phyloP scores from a whole-genome alignment of 345 rosid genomes.

The Populus ilicifolia region DNA sequence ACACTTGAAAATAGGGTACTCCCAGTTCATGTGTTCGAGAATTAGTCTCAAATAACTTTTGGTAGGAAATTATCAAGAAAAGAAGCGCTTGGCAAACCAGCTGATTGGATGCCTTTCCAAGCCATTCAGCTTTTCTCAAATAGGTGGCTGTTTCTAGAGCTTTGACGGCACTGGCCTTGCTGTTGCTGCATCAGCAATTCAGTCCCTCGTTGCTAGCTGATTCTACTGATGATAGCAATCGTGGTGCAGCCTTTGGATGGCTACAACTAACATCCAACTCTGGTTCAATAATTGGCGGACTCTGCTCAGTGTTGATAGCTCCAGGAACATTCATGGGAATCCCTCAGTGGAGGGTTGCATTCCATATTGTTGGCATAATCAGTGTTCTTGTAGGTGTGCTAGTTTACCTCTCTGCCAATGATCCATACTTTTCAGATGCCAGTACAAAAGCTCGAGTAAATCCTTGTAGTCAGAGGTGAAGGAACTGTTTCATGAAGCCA shows the following conservation, averaged over 20 bases:
- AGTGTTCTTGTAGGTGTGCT: slow-evolving; percentile 68
- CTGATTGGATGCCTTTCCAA: not conserved
- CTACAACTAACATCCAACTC: slow-evolving; percentile 69
- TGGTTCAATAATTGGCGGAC: slow-evolving; percentile 78
- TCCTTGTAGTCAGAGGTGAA: slow-evolving; percentile 58
- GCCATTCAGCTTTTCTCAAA: slow-evolving; percentile 11
- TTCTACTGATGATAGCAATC: slow-evolving; percentile 64
- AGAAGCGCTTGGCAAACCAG: too few relatives aligned
- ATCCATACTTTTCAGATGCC: slow-evolving; percentile 53
- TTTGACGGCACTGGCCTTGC: slow-evolving; percentile 19
- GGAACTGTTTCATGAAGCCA: slow-evolving; percentile 53
- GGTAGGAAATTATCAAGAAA: not conserved
- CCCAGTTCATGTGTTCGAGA: too few relatives aligned
- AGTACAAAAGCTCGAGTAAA: slow-evolving; percentile 26
- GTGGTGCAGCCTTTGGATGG: slow-evolving; percentile 91
- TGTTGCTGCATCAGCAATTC: slow-evolving; percentile 20
- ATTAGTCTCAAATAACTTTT: not conserved
- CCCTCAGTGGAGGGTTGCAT: slow-evolving; percentile 88
- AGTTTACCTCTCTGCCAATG: slow-evolving; percentile 61
- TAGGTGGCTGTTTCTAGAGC: slow-evolving; percentile 24
- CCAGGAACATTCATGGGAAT: slow-evolving; percentile 61
- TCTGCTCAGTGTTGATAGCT: slow-evolving; percentile 64
- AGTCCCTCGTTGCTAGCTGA: slow-evolving; percentile 61
- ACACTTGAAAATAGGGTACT: too few relatives aligned
- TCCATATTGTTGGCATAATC: slow-evolving; percentile 69